Percentiles rank a stretch among this genome's conserved stretches.
phyloP scores from a whole-genome alignment of 768 basidiomycete species.

The Lactarius vividus region DNA sequence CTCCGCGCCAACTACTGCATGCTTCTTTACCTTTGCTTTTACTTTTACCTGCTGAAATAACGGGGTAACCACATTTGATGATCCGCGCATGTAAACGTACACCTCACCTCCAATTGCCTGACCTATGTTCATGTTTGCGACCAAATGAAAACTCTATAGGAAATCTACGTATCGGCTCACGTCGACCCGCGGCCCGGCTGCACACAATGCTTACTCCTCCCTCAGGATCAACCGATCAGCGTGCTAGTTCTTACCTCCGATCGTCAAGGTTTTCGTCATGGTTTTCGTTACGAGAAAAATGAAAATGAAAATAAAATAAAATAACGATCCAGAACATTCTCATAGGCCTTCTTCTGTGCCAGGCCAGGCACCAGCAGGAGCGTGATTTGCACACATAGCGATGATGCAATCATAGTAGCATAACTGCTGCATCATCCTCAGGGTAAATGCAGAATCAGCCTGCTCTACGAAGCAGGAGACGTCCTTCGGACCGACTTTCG shows the following conservation, averaged over 20 bases:
- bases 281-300: not conserved
- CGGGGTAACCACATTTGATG: not conserved
- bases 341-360: not conserved
- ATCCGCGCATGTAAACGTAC: not conserved
- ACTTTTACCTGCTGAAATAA: not conserved
- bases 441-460: not conserved
- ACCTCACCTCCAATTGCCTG: not conserved
- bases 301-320: not conserved
- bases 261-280: not conserved
- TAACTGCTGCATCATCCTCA: no score
- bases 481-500: not conserved
- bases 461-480: no score
- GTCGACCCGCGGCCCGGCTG: not conserved
- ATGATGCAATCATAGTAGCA: not conserved
- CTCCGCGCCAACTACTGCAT: not conserved
- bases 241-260: not conserved
- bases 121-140: not conserved
- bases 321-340: not conserved
- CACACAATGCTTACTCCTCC: not conserved
- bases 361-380: not conserved
- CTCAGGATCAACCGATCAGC: not conserved
- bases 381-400: not conserved
- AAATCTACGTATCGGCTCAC: not conserved
- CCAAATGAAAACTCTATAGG: not conserved
- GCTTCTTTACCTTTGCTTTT: not conserved